Evolutionary conservation across 495 filamentous ascomycete genomes (phyloP).

Genomic region (Umbilicaria muhlenbergii): DNA sequence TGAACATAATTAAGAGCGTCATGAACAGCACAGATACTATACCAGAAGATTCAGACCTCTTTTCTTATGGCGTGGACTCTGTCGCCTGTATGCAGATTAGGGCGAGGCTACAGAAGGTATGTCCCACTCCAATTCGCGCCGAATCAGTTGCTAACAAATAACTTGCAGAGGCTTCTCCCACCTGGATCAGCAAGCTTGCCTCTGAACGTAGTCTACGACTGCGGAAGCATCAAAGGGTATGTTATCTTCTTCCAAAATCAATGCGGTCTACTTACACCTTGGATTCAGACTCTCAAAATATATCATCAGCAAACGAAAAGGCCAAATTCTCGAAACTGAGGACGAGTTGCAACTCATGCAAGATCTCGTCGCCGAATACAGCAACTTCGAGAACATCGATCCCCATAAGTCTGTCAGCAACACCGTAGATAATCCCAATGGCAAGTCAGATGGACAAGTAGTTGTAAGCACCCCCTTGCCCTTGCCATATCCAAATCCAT

Average conservation of each 20-base stretch:
- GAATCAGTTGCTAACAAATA: slow-evolving; percentile 1
- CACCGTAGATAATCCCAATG: neutral
- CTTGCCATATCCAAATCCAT: neutral
- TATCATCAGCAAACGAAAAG: slow-evolving; percentile 16
- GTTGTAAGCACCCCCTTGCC: slow-evolving; percentile 9
- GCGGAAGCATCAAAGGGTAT: slow-evolving; percentile 24
- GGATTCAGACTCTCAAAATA: slow-evolving; percentile 15
- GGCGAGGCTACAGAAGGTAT: slow-evolving; percentile 12
- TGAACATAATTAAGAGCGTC: slow-evolving; percentile 16
- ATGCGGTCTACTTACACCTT: neutral
- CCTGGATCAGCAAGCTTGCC: slow-evolving; percentile 15
- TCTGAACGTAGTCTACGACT: slow-evolving; percentile 30
- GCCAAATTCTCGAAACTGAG: slow-evolving; percentile 6
- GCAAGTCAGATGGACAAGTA: slow-evolving; percentile 2
- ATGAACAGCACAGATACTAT: slow-evolving; percentile 12
- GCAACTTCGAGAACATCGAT: slow-evolving; percentile 8
- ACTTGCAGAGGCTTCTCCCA: neutral
- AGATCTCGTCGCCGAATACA: slow-evolving; percentile 22
- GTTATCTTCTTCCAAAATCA: slow-evolving; percentile 8
- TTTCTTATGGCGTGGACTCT: slow-evolving; percentile 31
- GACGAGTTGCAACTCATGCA: slow-evolving; percentile 20
- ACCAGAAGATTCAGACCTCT: slow-evolving; percentile 26
- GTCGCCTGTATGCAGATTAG: slow-evolving; percentile 27
- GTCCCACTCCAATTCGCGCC: neutral
- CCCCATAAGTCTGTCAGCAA: slow-evolving; percentile 6